Conservation (phyloP, 495 filamentous ascomycete species). For the Penicillium diatomitis region DNA sequence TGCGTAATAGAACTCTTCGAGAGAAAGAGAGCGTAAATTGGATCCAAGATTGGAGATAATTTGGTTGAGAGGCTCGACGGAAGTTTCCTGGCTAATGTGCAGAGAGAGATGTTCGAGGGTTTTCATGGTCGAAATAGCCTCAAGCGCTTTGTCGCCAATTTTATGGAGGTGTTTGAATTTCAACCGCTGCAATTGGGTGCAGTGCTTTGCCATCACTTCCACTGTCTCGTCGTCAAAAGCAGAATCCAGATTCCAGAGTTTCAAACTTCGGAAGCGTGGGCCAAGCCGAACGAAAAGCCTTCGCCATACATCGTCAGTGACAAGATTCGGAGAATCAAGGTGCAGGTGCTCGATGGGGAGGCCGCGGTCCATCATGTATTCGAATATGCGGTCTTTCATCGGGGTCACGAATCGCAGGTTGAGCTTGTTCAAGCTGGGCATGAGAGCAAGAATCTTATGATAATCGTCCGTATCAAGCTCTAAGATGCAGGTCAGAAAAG, state of each 20-base stretch:
- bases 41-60: conserved; percentile 50
- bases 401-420: conserved; percentile 74
- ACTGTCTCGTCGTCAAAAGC: conserved; percentile 63
- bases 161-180: conserved; percentile 58
- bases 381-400: conserved; percentile 71
- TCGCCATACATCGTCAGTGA: conserved; percentile 63
- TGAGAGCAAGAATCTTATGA: conserved; percentile 67
- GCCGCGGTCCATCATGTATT: conserved; percentile 66
- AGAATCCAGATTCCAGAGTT: conserved; percentile 58
- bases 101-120: conserved; percentile 66
- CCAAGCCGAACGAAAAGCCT: conserved; percentile 55
- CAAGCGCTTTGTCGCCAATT: conserved; percentile 37
- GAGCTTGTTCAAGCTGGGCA: conserved; percentile 56
- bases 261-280: conserved; percentile 51
- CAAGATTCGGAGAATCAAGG: conserved; percentile 70
- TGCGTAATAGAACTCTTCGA: conserved; percentile 48
- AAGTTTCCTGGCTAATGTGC: conserved; percentile 45
- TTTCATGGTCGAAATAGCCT: conserved; percentile 44
- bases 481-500: conserved; percentile 16
- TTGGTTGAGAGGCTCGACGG: conserved; percentile 47
- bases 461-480: conserved; percentile 67
- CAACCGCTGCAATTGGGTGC: conserved; percentile 57
- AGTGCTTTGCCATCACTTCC: conserved; percentile 45
- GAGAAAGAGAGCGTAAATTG: conserved; percentile 60
- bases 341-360: conserved; percentile 52